Percentiles rank a stretch among this genome's conserved stretches.
phyloP scores from a whole-genome alignment of 441 rosid genomes.

The Geranium incanum region DNA sequence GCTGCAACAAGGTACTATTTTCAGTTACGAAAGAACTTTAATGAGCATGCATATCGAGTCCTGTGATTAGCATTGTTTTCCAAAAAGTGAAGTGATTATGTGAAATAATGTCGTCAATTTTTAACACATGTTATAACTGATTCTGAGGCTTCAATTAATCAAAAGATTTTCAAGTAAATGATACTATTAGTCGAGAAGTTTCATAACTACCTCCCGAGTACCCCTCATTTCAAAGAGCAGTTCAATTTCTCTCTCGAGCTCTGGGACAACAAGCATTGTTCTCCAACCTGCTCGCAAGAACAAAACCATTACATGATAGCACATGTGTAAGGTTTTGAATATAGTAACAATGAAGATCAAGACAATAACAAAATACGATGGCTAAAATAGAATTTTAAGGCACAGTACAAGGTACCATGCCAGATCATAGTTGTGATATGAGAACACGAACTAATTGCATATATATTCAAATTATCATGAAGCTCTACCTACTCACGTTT shows the following conservation, averaged over 20 bases:
- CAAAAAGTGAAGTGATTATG: no score
- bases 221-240: conserved; percentile 75
- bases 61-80: no score
- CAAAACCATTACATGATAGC: conserved; percentile 6
- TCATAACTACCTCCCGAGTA: conserved; percentile 54
- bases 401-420: not conserved
- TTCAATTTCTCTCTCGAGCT: conserved; percentile 90
- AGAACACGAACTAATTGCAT: not conserved
- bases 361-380: not conserved
- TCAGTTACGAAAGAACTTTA: conserved; percentile 7
- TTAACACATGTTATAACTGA: no score
- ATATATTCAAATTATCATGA: not conserved
- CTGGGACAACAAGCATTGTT: conserved; percentile 97
- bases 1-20: conserved; percentile 34
- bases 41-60: no score
- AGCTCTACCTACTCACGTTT: not conserved
- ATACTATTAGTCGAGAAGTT: conserved; percentile 4
- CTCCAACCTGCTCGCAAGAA: conserved; percentile 68
- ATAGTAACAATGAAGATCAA: not conserved
- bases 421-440: not conserved
- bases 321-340: not conserved
- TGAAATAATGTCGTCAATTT: no score
- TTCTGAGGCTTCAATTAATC: not conserved
- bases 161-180: not conserved
- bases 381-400: not conserved